Conservation (phyloP, 1,284 basidiomycete species). For the Sporisorium graminicola region DNA sequence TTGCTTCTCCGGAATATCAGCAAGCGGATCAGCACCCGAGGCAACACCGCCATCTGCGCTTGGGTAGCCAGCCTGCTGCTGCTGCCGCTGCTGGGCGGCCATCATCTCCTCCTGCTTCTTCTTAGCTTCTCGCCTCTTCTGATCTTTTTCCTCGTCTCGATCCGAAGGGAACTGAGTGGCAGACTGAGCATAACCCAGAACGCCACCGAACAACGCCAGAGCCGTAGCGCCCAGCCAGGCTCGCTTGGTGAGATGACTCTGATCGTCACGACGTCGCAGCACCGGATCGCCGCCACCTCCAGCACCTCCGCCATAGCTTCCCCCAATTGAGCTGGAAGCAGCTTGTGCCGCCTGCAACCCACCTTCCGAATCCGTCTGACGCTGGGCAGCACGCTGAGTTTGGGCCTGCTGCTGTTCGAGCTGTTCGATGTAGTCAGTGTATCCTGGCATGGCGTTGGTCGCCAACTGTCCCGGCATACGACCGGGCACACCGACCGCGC, state of each 20-base stretch:
- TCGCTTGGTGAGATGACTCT: constrained; percentile 17
- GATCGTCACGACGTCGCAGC: constrained; percentile 15
- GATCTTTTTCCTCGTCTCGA: constrained; percentile 32
- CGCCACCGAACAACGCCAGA: neutral
- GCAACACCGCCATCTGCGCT: neutral
- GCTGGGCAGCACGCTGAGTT: neutral
- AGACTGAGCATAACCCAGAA: constrained; percentile 30
- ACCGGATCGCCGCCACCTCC: constrained; percentile 13
- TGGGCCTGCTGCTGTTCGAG: constrained; percentile 23
- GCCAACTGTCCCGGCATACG: constrained; percentile 37
- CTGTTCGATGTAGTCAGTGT: constrained; percentile 9
- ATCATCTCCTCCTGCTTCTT: constrained; percentile 20
- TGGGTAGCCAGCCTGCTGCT: neutral
- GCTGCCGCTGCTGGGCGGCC: constrained; percentile 2
- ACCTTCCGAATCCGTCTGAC: neutral
- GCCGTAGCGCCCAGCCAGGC: neutral
- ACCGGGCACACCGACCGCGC: constrained; percentile 42
- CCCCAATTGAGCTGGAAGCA: neutral
- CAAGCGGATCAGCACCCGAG: neutral
- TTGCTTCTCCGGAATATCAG: constrained; percentile 1
- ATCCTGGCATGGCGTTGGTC: constrained; percentile 42
- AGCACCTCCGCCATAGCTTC: neutral
- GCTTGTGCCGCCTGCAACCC: neutral
- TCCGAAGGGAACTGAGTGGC: constrained; percentile 28
- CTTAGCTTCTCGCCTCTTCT: constrained; percentile 15